phyloP scores from a whole-genome alignment of 345 rosid species.

The Carallia brachiata region DNA sequence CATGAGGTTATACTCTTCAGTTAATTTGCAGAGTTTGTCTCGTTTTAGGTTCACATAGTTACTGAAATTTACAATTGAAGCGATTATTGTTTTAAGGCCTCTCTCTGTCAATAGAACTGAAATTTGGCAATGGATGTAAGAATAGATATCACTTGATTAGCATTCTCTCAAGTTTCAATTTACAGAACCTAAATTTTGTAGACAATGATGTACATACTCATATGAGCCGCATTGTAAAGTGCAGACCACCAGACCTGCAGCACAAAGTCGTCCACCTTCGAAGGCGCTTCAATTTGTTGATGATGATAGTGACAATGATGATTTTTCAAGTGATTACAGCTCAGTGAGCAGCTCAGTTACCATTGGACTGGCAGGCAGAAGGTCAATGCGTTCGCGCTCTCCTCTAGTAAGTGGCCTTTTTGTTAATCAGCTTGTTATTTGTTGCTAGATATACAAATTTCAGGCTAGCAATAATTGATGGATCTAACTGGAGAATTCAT shows the following conservation, averaged over 20 bases:
- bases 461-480: neutral
- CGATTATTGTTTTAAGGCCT: too few relatives aligned
- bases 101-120: too few relatives aligned
- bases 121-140: too few relatives aligned
- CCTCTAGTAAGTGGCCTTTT: conserved; percentile 32
- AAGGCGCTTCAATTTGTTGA: conserved; percentile 5
- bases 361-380: conserved; percentile 43
- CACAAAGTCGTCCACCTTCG: conserved; percentile 28
- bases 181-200: too few relatives aligned
- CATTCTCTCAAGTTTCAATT: too few relatives aligned
- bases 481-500: neutral
- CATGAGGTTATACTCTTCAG: conserved; percentile 14
- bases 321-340: conserved; percentile 15
- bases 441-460: neutral
- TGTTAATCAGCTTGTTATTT: neutral
- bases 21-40: neutral
- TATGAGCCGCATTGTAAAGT: conserved; percentile 7
- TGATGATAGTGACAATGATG: conserved; percentile 35
- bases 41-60: too few relatives aligned
- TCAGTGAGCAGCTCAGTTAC: conserved; percentile 17
- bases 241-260: conserved; percentile 41
- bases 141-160: too few relatives aligned
- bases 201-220: too few relatives aligned
- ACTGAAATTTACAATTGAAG: too few relatives aligned
- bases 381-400: conserved; percentile 28